Base-by-base conservation (phyloP, 202 grass and related monocot genomes). In the Elaeis oleifera region DNA sequence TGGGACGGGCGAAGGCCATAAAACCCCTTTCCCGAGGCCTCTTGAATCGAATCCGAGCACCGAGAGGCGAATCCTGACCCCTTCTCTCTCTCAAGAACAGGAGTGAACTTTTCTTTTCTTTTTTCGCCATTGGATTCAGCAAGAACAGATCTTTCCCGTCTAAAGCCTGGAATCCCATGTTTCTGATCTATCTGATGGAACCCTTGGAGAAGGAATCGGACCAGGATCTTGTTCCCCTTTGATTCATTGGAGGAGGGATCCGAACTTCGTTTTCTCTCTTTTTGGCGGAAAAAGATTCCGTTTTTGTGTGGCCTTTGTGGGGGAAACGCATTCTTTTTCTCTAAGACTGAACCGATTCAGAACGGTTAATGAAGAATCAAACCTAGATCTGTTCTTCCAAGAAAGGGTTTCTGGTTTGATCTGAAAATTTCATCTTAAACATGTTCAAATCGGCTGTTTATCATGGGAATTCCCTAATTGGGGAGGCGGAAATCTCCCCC, bases 391-490 rank as follows among this genome's bases (percentile, higher is more conserved):
- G 68, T 61, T 68, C 31, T 39, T 55, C 58, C 59, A 18, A 59
- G 39, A 36, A 70, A 76, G 50, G 67, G 56, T 49, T 56, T 72
- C 61, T 67, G 28, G 61, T 65, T 22, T 27, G 56, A 67, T 66
- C 49, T 65, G 59, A 50, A 44, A 44, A 44, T 44, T 14, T 44
- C 36, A 44, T 39, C 70, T 67, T 67, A 20, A 67, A 59, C 69
- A 90, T 90, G 90, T 74, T 86, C 75, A 84, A 95, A 64, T 79
- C 90, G 25, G 23, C 69, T 36, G 75, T 95, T 71, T 95, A 79
- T 76, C 65, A 77, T 50, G 83, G 75, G 20, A 81, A 79, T 71
- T 81, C 78, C 69, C 76, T 74, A 29, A 56, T 90, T 21, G 85
- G 85, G 74, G 83, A 86, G 68, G 85, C 72, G 60, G 83, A 90